A percentile compares a stretch with the other conserved stretches of the same genome.
Evolutionary conservation across 352 stramenopile species (phyloP).

Genomic region (Phytophthora rubi): DNA sequence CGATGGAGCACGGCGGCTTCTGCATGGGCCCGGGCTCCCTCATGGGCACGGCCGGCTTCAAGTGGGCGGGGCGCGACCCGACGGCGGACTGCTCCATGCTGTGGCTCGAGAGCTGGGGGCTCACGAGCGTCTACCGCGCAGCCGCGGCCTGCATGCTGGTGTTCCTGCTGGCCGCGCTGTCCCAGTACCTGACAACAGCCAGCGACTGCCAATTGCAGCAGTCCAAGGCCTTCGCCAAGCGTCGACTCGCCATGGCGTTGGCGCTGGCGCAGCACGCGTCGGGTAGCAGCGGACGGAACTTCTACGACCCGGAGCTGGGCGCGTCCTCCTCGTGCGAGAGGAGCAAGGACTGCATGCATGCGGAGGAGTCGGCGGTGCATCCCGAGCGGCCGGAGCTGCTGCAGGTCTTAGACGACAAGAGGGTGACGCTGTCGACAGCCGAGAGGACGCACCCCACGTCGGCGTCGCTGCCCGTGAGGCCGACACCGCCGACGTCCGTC

Average conservation of each 20-base stretch:
- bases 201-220: slow-evolving; percentile 53
- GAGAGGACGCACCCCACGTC: slow-evolving; percentile 16
- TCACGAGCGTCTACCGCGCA: slow-evolving; percentile 55
- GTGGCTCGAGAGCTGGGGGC: slow-evolving; percentile 58
- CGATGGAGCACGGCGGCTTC: slow-evolving; percentile 35
- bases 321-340: neutral
- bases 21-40: slow-evolving; percentile 67
- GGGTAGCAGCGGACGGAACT: neutral
- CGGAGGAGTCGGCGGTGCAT: slow-evolving; percentile 33
- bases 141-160: slow-evolving; percentile 52
- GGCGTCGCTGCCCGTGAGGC: slow-evolving; percentile 3
- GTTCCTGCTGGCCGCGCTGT: slow-evolving; percentile 61
- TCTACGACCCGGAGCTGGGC: slow-evolving; percentile 45
- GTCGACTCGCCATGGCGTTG: slow-evolving; percentile 11
- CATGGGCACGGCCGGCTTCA: slow-evolving; percentile 69
- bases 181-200: slow-evolving; percentile 61
- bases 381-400: slow-evolving; percentile 20
- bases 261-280: neutral
- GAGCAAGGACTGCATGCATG: slow-evolving; percentile 11
- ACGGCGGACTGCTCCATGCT: slow-evolving; percentile 72
- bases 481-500: slow-evolving; percentile 13
- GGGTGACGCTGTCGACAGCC: slow-evolving; percentile 21
- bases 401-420: slow-evolving; percentile 17
- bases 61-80: slow-evolving; percentile 49
- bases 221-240: slow-evolving; percentile 49